phyloP scores from a whole-genome alignment of 148 eudicot genomes.

The Bassia scoparia region DNA sequence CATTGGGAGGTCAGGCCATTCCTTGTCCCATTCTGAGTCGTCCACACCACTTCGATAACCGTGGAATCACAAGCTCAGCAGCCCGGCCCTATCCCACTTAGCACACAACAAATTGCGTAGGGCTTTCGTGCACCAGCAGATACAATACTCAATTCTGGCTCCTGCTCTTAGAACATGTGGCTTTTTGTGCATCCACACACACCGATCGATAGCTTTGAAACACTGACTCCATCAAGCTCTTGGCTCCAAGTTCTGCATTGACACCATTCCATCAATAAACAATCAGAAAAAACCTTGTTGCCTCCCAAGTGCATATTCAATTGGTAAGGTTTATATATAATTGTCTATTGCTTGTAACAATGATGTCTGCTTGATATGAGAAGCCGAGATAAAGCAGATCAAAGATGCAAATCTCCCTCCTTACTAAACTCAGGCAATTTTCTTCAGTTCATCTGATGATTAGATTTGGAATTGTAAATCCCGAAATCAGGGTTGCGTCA shows the following conservation, averaged over 20 bases:
- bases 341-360: background rate
- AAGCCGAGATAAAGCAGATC: background rate
- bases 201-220: constrained; percentile 50
- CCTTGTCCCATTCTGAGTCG: constrained; percentile 74
- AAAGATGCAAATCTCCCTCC: background rate
- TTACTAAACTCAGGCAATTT: background rate
- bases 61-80: constrained; percentile 43
- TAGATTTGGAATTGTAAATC: background rate
- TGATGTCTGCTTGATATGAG: background rate
- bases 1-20: constrained; percentile 87
- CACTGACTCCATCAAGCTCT: constrained; percentile 64
- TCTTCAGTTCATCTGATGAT: background rate
- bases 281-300: background rate
- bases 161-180: constrained; percentile 50
- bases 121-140: constrained; percentile 88
- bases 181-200: constrained; percentile 50
- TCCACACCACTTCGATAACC: constrained; percentile 59
- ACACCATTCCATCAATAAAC: background rate
- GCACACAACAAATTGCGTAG: constrained; percentile 80
- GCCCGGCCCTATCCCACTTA: constrained; percentile 81
- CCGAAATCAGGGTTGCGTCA: background rate
- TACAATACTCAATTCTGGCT: constrained; percentile 43
- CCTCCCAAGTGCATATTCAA: background rate
- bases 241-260: constrained; percentile 35
- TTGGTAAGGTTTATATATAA: background rate